Evolutionary conservation across 805 yeast species (phyloP), one percentile per base, ranked within the genome.

Genomic region (Geotrichum ghanense): DNA sequence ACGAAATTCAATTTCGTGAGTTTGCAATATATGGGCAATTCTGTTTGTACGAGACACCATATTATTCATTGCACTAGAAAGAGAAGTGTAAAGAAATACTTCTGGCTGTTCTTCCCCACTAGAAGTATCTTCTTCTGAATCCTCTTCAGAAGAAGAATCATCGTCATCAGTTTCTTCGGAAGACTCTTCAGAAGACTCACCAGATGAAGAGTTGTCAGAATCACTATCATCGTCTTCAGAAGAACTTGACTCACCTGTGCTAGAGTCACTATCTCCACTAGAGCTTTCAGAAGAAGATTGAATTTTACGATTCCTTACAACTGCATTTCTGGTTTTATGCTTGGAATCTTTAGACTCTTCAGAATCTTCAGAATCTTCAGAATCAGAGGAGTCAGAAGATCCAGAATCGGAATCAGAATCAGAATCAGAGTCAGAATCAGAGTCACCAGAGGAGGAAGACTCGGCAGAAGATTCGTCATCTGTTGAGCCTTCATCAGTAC

Each of bases 61-160:
- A 60, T 82, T 50, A 73, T 78, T 80, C 1, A 92, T 94, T 45
- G 78, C 79, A 22, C 95, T 94, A 0, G 95, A 90, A 41, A 87
- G 68, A 0, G 96, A 89, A 0, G 96, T 88, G 66, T 72, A 87
- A 22, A 88, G 61, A 61, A 77, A 86, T 19, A 87, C 37, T 12
- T 31, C 37, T n/a, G 37, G 37, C 17, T 31, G 37, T 4, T 31
- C 37, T 31, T 31, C 37, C 12, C 16, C 37, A 31, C 37, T 31
- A 31, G 12, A 7, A 24, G 27, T 7, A 12, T 24, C 27, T 7
- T 7, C 7, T 7, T 24, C 27, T 7, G 27, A 24, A 12, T 24
- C 27, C 12, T 7, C 7, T 24, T 12, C 27, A 24, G 7, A 7
- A 24, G 27, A 24, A 12, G 7, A 7, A 7, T 7, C 7, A 12